Evolutionary conservation across 805 yeast genomes (phyloP), one percentile per base, ranked within the genome.

Genomic region (Candida hispaniensis): DNA sequence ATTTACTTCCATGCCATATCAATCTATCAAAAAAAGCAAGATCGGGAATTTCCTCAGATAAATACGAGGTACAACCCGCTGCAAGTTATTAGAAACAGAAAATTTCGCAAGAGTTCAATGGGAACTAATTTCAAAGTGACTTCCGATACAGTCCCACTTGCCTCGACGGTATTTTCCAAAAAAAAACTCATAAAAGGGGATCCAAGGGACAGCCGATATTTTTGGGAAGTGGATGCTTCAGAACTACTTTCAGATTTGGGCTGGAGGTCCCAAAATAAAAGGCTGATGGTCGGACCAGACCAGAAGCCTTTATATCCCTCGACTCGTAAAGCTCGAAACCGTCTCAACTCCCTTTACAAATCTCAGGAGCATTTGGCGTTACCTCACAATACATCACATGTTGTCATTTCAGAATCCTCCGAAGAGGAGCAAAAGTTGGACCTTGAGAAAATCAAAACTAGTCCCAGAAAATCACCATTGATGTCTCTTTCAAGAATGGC

Each of bases 71-170:
- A 75, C 59, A 83, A 83, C 50, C 94, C 94, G 3, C 58, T 83
- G 26, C 94, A 81, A 54, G 67, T 75, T n/a, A 71, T 83, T 16
- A 59, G 95, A 39, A 78, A 82, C 54, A 63, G 94, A 40, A 64
- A 63, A 45, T 19, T 28, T 33, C 27, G 38, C 32, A 39, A 34
- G 25, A n/a, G n/a, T 9, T 13, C 26, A 12, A 11, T 12, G 9
- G 26, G 39, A 7, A 15, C 27, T 14, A 30, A 24, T 20, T 20
- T 21, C 14, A 26, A 32, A 18, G 22, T 30, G 6, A 30, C 7
- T 40, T 47, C n/a, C 39, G 39, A 13, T 14, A 18, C 30, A 8
- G 27, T 18, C 14, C 40, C 30, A 6, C 29, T 28, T 11, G 28
- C 15, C 4, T 20, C 30, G 13, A 23, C 36, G 5, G 36, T 24